Conservation (phyloP, 2,329 filamentous ascomycete genomes). For the Elsinoe ampelina region DNA sequence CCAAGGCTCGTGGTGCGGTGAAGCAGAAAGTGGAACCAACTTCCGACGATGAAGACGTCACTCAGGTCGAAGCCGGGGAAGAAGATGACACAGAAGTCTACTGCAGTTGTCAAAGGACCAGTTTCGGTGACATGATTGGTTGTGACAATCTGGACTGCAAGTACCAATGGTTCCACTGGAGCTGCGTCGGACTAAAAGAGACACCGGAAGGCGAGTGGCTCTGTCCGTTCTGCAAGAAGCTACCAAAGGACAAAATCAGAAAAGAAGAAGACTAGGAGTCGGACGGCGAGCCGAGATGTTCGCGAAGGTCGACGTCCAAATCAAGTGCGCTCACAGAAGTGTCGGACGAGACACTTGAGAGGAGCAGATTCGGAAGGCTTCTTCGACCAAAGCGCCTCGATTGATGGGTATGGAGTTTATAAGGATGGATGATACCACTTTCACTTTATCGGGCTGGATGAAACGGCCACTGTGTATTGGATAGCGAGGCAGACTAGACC, state of each 20-base stretch:
- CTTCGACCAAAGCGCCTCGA: not conserved
- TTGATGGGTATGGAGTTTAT: not conserved
- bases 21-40: conserved; percentile 11
- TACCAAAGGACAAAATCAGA: conserved; percentile 33
- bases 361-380: conserved; percentile 3
- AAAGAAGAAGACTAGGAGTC: conserved; percentile 22
- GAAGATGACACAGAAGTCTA: conserved; percentile 69
- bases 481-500: not conserved
- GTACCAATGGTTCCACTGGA: conserved; percentile 85
- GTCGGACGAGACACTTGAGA: not conserved
- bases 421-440: not conserved
- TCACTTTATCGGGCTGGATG: too few species aligned
- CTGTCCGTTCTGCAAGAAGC: conserved; percentile 32
- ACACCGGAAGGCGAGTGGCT: conserved; percentile 44
- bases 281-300: not conserved
- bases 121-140: conserved; percentile 80
- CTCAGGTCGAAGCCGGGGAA: conserved; percentile 46
- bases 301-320: too few species aligned
- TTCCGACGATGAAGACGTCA: conserved; percentile 22
- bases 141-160: conserved; percentile 77
- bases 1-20: conserved; percentile 1
- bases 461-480: too few species aligned
- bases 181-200: conserved; percentile 41
- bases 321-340: not conserved
- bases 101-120: conserved; percentile 73